Evolutionary conservation across 2,329 filamentous ascomycete species (phyloP), one percentile per base, ranked within the genome.

Genomic region (Cercospora beticola): DNA sequence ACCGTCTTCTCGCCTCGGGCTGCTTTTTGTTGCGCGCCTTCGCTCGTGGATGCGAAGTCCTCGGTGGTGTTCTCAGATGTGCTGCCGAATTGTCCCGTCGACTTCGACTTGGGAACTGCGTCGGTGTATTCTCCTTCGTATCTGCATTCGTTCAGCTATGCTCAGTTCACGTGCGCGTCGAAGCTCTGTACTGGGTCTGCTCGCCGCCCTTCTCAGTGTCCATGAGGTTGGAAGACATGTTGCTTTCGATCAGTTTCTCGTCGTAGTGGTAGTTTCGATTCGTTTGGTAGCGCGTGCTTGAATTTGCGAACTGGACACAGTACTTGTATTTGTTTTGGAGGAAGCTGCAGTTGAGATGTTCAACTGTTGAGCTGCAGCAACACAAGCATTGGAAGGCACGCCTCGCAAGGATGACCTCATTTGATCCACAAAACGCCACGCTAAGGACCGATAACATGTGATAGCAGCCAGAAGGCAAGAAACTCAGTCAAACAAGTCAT

Each of bases 121-220:
- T 84, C 81, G n/a, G 81, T 83, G 61, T 85, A 78, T 62, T 84
- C 83, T 61, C 83, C 85, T 79, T 89, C 88, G 77, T 90, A 89
- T 79, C 86, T 87, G n/a, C n/a, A 16, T 10, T n/a, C 21, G 16
- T 36, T 63, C 18, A 66, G 46, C 16, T 2, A 21, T 58, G 21
- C n/a, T 23, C 18, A 9, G 14, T 3, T 33, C 10, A 21, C 6
- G 5, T 28, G 16, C 10, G 6, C 18, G n/a, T 43, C 10, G 33
- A 36, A 10, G 9, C 40, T 23, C 9, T 56, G 31, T 81, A 87
- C 83, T 87, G 87, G 4, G 84, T 85, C 67, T 83, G 83, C 77
- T 89, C 86, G 72, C 88, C 88, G 74, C 88, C 88, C 18, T 82
- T 81, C 67, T 84, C 84, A 31, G 86, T 88, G 72, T 87, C 83